These are phyloP conservation scores for Pythium rhizo-oryzae DNA, from an alignment of 352 stramenopile species.

Conservation along the genomic window DNA sequence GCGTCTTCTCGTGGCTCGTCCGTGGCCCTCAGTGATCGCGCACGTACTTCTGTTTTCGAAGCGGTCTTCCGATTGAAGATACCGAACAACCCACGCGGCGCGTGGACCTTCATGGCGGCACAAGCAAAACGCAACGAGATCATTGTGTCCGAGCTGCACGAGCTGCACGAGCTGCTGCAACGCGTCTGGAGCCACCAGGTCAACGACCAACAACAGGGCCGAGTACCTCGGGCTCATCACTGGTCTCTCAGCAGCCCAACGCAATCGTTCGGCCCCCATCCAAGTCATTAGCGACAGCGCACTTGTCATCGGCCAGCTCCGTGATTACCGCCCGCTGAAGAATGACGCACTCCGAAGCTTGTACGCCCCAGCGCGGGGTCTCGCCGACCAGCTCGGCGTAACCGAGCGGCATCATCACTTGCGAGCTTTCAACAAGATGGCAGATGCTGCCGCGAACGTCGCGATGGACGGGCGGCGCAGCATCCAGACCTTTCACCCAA, in stretches of 20 bases:
- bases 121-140: too few species aligned
- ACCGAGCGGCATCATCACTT: conserved; percentile 8
- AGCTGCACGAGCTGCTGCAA: too few species aligned
- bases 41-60: too few species aligned
- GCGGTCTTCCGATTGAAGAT: too few species aligned
- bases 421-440: conserved; percentile 14
- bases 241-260: neutral
- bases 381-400: neutral
- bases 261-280: neutral
- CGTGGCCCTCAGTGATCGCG: too few species aligned
- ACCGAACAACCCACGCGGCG: too few species aligned
- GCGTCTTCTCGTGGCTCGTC: too few species aligned
- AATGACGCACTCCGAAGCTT: neutral
- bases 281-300: neutral
- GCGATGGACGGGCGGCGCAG: conserved; percentile 10
- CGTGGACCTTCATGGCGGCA: too few species aligned
- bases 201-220: conserved; percentile 1
- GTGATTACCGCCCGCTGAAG: neutral
- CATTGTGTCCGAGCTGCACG: too few species aligned
- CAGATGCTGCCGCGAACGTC: conserved; percentile 8
- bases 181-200: too few species aligned
- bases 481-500: conserved; percentile 6
- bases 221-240: conserved; percentile 1
- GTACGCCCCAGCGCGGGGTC: neutral
- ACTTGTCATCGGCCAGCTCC: neutral